These are phyloP conservation scores for Pyropia yezoensis DNA, from an alignment of 23 red algal genomes.

Conservation along the genomic window DNA sequence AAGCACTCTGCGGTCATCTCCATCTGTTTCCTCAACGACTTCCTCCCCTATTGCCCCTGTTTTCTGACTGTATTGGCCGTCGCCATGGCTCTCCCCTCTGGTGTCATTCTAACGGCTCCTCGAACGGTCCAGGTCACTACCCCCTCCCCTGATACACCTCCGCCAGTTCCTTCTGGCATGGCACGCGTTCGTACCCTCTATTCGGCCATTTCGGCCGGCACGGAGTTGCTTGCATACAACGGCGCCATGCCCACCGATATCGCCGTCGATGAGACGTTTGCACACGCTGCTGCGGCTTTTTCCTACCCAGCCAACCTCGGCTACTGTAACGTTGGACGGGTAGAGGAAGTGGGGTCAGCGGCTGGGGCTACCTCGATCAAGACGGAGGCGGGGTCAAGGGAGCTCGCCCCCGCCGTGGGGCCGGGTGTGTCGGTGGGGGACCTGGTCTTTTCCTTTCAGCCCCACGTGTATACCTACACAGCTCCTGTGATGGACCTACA, in stretches of 20 bases:
- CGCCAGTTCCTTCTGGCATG: no score
- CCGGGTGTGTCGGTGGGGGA: not conserved
- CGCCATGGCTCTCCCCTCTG: no score
- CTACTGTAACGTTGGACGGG: constrained; percentile 38
- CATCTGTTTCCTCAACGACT: no score
- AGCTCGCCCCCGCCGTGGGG: no score
- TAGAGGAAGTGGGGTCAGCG: not conserved
- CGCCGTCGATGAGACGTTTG: constrained; percentile 19
- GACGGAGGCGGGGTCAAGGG: no score
- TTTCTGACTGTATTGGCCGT: no score
- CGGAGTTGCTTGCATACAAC: constrained; percentile 63
- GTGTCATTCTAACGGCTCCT: no score
- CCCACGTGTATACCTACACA: constrained; percentile 23
- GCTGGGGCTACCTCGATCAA: constrained; percentile 1
- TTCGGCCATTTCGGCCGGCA: constrained; percentile 63
- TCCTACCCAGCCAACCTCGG: constrained; percentile 49
- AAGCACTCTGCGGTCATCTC: no score
- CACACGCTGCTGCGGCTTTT: constrained; percentile 8
- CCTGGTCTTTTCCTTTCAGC: constrained; percentile 49
- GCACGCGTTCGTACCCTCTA: constrained; percentile 16
- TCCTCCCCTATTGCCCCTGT: no score
- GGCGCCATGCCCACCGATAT: constrained; percentile 46
- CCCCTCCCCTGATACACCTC: no score
- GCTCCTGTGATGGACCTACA: constrained; percentile 8
- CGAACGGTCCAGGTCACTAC: no score